These are phyloP conservation scores for Pyrenula aspistea DNA, from an alignment of 495 filamentous ascomycete species.

Conservation along the genomic window DNA sequence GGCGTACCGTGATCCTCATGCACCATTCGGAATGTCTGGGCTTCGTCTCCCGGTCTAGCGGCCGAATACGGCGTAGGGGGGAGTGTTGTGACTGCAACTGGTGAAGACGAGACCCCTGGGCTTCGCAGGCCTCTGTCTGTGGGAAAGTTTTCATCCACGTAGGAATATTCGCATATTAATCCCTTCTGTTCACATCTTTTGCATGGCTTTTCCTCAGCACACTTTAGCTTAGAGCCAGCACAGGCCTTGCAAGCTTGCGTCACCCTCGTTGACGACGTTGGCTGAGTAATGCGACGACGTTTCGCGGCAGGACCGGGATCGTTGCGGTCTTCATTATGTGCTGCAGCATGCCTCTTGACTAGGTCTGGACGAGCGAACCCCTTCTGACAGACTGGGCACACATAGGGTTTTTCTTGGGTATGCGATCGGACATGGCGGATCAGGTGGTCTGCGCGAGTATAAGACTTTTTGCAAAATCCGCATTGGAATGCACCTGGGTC, in stretches of 20 bases:
- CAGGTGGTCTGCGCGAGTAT: slow-evolving; percentile 43
- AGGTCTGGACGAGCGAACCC: slow-evolving; percentile 42
- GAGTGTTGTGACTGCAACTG: slow-evolving; percentile 17
- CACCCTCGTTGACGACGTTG: slow-evolving; percentile 10
- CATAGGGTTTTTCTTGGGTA: slow-evolving; percentile 42
- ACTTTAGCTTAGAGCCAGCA: slow-evolving; percentile 40
- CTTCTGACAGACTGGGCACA: slow-evolving; percentile 35
- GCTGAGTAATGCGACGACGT: slow-evolving; percentile 20
- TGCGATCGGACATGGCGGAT: slow-evolving; percentile 47
- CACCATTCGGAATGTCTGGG: slow-evolving; percentile 3
- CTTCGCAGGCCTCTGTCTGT: background rate
- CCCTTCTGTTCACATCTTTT: slow-evolving; percentile 33
- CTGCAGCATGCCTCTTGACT: slow-evolving; percentile 40
- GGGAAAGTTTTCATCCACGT: slow-evolving; percentile 12
- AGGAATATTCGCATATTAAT: slow-evolving; percentile 30
- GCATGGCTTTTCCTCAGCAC: slow-evolving; percentile 38
- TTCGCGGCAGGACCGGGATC: slow-evolving; percentile 30
- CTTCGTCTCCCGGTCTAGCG: slow-evolving; percentile 7
- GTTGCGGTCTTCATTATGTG: slow-evolving; percentile 31
- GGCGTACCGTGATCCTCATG: slow-evolving; percentile 8
- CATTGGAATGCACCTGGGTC: slow-evolving; percentile 29
- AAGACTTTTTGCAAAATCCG: slow-evolving; percentile 38
- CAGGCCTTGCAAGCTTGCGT: slow-evolving; percentile 42
- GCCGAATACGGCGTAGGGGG: slow-evolving; percentile 23
- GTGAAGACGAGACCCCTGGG: background rate